Evolutionary conservation across 345 rosid species (phyloP), one percentile per base, ranked within the genome.

Genomic region (Corchorus capsularis): DNA sequence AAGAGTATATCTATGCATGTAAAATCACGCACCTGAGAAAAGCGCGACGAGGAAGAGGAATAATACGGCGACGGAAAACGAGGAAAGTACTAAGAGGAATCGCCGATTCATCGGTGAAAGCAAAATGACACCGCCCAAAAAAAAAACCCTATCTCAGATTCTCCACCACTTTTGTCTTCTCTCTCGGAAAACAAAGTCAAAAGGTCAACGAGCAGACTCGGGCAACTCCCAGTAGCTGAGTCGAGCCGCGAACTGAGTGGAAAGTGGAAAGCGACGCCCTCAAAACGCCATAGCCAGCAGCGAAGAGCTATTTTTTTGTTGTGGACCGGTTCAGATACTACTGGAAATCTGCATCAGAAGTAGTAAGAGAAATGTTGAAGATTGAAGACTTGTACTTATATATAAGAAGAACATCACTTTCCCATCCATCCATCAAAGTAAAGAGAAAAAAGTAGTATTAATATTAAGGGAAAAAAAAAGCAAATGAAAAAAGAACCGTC

Each of bases 341-440:
- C n/a, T n/a, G 70, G 69, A 79, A 75, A 82, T 78, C 84, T 80
- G 90, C 84, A 72, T 47, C n/a, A 75, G 75, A 70, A 65, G 72
- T 34, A 61, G 77, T 53, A 70, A 65, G 72, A 43, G n/a, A n/a
- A 61, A 77, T 54, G 69, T 61, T 47, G 55, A 61, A 15, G 55
- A 32, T 8, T 22, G n/a, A n/a, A n/a, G n/a, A n/a, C n/a, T n/a
- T n/a, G n/a, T n/a, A n/a, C n/a, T n/a, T n/a, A 67, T 50, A 16
- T 32, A 17, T 43, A 43, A 53, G 6, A 53, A 16, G 6, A 56
- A 61, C 59, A 75, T 46, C 74, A 57, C 73, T 32, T 76, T 70
- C 63, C 19, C 55, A 73, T 32, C 54, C 68, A 60, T 64, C 69
- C 68, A 61, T 27, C 47, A 32, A 11, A 16, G n/a, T n/a, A n/a